Base-by-base conservation (phyloP, 208 protist genomes). In the Leptomonas seymouri region DNA sequence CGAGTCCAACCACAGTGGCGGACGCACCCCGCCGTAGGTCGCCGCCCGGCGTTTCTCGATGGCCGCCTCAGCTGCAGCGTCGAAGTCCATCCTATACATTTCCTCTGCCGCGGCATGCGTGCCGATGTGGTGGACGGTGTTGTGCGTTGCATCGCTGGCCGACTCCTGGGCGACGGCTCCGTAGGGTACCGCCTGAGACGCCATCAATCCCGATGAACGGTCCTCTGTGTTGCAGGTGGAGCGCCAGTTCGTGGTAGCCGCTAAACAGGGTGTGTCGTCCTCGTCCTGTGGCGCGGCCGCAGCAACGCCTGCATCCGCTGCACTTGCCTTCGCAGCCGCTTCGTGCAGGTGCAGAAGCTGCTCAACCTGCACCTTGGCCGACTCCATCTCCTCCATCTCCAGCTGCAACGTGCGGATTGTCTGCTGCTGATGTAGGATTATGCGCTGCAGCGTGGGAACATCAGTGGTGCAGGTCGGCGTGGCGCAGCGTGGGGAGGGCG, bases 361-460 rank as follows among this genome's bases (percentile, higher is more conserved):
- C 57, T 76, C 63, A 31, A 76, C 66, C 49, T 66, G 53, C 28
- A n/a, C 30, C 64, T 71, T 76, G 14, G 71, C 63, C 15, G 48
- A 44, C 45, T 59, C 63, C 41, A 76, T 49, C 42, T 72, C 56
- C 64, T 73, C 69, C 68, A 81, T 72, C 76, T 81, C 69, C 30
- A 72, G 70, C 69, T 82, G 67, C 28, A 86, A 50, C 1, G 72
- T 74, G 23, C 58, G 61, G 53, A 86, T 86, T 28, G 70, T 77
- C 53, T 86, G 76, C 49, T 81, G 75, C 55, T 86, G 81, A 25
- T 80, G 76, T 9, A 76, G 50, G 53, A 86, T 82, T 20, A 86
- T 81, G 20, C 60, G 62, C 41, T 78, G 76, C 62, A 86, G 76
- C 48, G 74, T 73, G 36, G 67, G 53, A 55, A 80, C 67, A 61